Base-by-base conservation (phyloP, 306 rosid species). In the Gleditsia sinensis region DNA sequence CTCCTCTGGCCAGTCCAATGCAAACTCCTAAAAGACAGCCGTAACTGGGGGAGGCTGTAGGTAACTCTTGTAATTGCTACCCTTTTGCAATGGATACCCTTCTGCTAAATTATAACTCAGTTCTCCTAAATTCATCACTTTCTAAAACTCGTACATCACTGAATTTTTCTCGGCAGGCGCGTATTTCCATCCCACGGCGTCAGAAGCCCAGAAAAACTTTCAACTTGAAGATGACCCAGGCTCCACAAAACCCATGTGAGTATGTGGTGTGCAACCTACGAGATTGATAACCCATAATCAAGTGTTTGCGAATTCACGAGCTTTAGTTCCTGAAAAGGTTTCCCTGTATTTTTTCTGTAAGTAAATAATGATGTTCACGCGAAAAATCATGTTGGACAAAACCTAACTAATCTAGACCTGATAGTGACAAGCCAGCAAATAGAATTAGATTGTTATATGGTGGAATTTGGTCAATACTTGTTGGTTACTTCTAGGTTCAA, bases 161-260 rank as follows among this genome's bases (percentile, higher is more conserved):
- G 27, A 45, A 50, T 9, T 4, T 50, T 67, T 53, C 77, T 25
- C 73, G 42, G 40, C 79, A 78, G 81, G 78, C 77, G 79, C 82
- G 65, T 33, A 51, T 73, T 66, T 76, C 79, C 16, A 2, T 20
- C n/a, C 50, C 59, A 11, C 19, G 19, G 49, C 80, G 24, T 33
- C 69, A 54, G 27, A 72, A 51, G 24, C 71, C 53, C 59, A 57
- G 64, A 48, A 39, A 14, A 51, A 0, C 49, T 21, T 78, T 71
- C 54, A 54, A 14, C 34, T 66, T 71, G 42, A 83, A 57, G 40
- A 80, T 84, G 82, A 30, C 86, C 50, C 69, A 21, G 8, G 16
- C 76, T 8, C 7, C 77, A 67, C 40, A 71, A 57, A 76, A n/a
- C 82, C 70, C 81, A 43, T 81, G 87, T 83, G 50, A 68, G 73